Evolutionary conservation across 108 stramenopile genomes (phyloP).

Genomic region (Ochromonas danica): DNA sequence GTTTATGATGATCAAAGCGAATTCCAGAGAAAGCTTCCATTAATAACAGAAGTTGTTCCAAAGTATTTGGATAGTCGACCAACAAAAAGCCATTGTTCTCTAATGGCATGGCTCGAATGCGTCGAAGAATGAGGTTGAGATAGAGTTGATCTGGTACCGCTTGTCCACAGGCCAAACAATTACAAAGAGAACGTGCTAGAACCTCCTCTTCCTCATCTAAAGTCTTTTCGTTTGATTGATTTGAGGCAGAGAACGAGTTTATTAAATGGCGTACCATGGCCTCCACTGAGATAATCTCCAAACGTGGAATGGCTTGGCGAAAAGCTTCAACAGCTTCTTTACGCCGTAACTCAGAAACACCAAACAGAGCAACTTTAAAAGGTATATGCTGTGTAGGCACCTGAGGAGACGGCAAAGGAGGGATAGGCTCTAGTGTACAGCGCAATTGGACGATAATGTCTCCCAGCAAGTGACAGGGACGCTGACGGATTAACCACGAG

Average conservation of each 20-base stretch:
- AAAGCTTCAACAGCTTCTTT: not conserved
- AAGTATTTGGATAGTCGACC: not conserved
- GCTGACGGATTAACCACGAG: not conserved
- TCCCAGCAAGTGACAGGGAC: not conserved
- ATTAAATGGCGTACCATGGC: not conserved
- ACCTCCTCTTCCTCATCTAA: not conserved
- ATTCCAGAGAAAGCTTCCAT: slow-evolving; percentile 6
- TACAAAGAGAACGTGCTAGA: not conserved
- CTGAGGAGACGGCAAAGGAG: not conserved
- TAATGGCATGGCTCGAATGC: not conserved
- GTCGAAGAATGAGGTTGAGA: not conserved
- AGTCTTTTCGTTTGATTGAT: not conserved
- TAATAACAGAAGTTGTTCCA: not conserved
- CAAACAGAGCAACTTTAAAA: not conserved
- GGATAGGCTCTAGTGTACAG: not conserved
- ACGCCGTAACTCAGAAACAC: not conserved
- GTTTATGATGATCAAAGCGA: not conserved
- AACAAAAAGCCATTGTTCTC: not conserved
- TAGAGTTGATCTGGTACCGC: not conserved
- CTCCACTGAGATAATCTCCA: not conserved
- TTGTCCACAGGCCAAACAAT: not conserved
- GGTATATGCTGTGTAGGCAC: not conserved
- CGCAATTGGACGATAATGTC: not conserved
- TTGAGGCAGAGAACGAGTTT: not conserved
- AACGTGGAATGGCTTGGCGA: not conserved